Evolutionary conservation across 2,329 filamentous ascomycete genomes (phyloP), one percentile per base, ranked within the genome.

Genomic region (Ilyonectria destructans): DNA sequence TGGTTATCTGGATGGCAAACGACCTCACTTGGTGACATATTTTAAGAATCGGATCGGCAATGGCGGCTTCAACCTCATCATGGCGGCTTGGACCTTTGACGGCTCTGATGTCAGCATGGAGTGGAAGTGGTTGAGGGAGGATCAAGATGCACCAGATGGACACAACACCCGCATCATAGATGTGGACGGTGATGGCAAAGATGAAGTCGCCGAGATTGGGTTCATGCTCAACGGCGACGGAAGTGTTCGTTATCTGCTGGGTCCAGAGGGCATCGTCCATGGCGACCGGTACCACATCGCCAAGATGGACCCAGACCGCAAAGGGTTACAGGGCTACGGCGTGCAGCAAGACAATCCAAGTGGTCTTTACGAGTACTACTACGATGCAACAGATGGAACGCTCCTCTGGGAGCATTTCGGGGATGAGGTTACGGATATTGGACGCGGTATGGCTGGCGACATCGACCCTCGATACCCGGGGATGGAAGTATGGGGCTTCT

Each of bases 101-200:
- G 71, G 72, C 4, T 58, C 26, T 10, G 19, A 62, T 2, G 52
- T 74, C 3, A 61, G 12, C 23, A 65, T 71, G 52, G 51, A 71
- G 59, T 75, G 72, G 72, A 73, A 74, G 57, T 75, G 69, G 69
- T 63, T 64, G 2, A 67, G 72, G 6, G 64, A 52, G 17, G 57
- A 51, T 29, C 52, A 62, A 31, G 55, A 69, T 26, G 55, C 64
- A 3, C 65, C 72, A 0, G 74, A 75, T 43, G 72, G 72, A 0
- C 72, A 75, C 52, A 75, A 74, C 65, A 74, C 69, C 1, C 72
- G 74, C 9, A 67, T 72, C 45, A 66, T 75, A 10, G 72, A 75
- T 19, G 65, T 72, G 0, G 56, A 75, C 23, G 72, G 69, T 2
- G 67, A 75, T 37, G 71, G 72, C 0, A 61, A 54, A 1, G 72